Base-by-base conservation (phyloP, 345 rosid species). In the Ricinus communis region DNA sequence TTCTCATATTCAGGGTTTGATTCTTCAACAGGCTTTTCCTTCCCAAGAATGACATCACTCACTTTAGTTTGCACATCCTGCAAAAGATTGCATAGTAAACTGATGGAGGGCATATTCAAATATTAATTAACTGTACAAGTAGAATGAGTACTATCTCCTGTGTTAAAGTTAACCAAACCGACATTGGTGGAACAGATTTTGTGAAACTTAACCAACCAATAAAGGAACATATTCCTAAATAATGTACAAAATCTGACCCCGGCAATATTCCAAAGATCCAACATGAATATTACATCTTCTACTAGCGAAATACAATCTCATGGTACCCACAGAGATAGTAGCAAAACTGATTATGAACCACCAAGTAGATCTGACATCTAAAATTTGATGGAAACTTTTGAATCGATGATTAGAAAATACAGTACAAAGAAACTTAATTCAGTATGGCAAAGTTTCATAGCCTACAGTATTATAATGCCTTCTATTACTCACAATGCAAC, bases 11-110 rank as follows among this genome's bases (percentile, higher is more conserved):
- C 94, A 76, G 91, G 83, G 85, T 84, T 86, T 25, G 99, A 90
- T 82, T 95, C 99, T 83, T 95, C 99, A 25, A 95, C 96, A n/a
- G 97, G 97, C 77, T 90, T 95, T 73, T 95, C 99, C 77, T 95
- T 95, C 66, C 99, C 99, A 27, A 95, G 91, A 50, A 95, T 96
- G 76, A 89, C 94, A 75, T 95, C 98, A 54, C 94, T 95, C 72
- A 95, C 97, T 85, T 80, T 92, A 46, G 93, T 78, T 73, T 95
- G 99, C 55, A 93, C 98, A 73, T 93, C 98, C 98, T 95, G 90
- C 68, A 68, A 60, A 70, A 69, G 54, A 78, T 45, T 18, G 38
- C 24, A 73, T 61, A 65, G 21, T 43, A 51, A 11, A 67, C 38
- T 3, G 19, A 5, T 14, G 11, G 8, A n/a, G 47, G 8, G 30